Evolutionary conservation across 75 land plant species (phyloP), one percentile per base, ranked within the genome.

Genomic region (Chamaecyparis obtusa): DNA sequence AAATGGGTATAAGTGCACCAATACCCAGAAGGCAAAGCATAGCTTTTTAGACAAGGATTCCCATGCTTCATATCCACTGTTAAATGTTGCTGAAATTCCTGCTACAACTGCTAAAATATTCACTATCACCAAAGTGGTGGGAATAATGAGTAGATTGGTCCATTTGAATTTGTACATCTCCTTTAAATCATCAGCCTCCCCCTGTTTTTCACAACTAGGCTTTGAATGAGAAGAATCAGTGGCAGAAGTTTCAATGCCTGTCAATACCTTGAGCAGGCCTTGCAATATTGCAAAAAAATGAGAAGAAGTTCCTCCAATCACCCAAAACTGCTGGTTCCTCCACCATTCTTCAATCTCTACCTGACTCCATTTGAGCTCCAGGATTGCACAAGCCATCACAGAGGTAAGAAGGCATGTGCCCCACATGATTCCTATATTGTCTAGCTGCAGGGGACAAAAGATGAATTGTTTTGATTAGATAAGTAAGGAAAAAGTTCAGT

Each of bases 241-340:
- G 72, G 88, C 85, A 56, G 90, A 86, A 16, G 89, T 89, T 87
- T 91, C 92, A 95, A 91, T 83, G 83, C 92, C 92, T 14, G 87
- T 88, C 16, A 87, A 79, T 3, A 91, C 92, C 88, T 92, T 92
- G 39, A 93, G 64, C 32, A 93, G 85, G 36, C 93, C 94, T 74
- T 93, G 93, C 80, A 93, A 91, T 69, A 93, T 88, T 1, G 94
- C 91, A 85, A 91, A 91, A 19, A 93, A 84, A 87, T 93, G 94
- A 30, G 94, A 88, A 7, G 93, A 92, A 32, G 86, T 85, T 13
- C 93, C 92, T 60, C 93, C 93, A 80, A 90, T 90, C 36, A 91
- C 93, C 94, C 93, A 92, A 86, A 91, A 92, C 88, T 91, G 93
- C 78, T 91, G 91, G 75, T 91, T 91, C 19, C 92, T 87, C 93